Base-by-base conservation (phyloP, 305 asterid species). In the Salvia sclarea region DNA sequence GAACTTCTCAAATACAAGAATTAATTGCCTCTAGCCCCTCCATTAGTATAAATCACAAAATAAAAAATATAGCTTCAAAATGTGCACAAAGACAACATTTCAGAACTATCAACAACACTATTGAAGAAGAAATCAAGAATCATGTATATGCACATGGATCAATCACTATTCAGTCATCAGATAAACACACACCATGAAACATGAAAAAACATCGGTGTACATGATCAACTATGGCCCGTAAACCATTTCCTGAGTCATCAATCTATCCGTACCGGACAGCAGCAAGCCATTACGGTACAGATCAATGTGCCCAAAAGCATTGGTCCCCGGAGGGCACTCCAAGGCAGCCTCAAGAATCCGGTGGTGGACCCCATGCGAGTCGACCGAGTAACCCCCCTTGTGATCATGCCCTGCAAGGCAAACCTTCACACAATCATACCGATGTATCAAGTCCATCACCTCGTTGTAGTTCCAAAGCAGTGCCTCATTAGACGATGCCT, bases 391-490 rank as follows among this genome's bases (percentile, higher is more conserved):
- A 4, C 95, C 96, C 0, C 96, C 98, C 75, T 84, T 84, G 57
- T 92, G 98, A 71, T 83, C 96, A 53, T 92, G 98, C 25, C 98
- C 98, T 1, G 91, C 85, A 28, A 89, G 31, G 70, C 95, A 92
- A 20, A 81, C 92, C 85, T 92, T 92, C 25, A 92, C 98, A 54
- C 98, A 89, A 28, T 66, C 64, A 63, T 86, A 86, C 17, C 75
- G 59, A 59, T 92, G 96, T 61, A 92, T 78, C 82, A 92, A 73
- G 41, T 81, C 83, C 90, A 89, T 80, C 73, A 92, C 98, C 76
- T 92, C 96, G 43, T 83, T 82, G 65, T 84, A 86, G 64, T 92
- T 89, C 98, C 98, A 89, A 55, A 87, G 37, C 45, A 87, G 68
- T 2, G 98, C 94, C 73, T 85, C 91, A 18, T 72, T 66, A 11